These are phyloP conservation scores for Durusdinium trenchii DNA, from an alignment of 73 alveolate genomes.

Conservation along the genomic window DNA sequence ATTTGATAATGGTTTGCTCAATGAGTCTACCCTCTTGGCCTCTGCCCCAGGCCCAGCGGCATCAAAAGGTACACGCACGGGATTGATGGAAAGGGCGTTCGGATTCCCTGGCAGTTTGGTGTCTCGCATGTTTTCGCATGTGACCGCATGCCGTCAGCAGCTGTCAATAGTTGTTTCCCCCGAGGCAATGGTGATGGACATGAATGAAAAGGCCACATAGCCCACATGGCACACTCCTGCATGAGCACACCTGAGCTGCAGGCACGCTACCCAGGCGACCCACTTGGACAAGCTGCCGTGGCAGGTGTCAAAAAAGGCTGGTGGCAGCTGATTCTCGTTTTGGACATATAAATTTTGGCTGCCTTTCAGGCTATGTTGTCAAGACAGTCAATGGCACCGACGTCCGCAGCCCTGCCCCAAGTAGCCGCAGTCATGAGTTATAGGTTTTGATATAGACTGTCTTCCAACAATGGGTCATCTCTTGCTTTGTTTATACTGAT, in stretches of 20 bases:
- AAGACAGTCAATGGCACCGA: conserved; percentile 78
- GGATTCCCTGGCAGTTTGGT: background rate
- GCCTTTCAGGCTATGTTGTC: conserved; percentile 62
- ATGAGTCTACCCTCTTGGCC: background rate
- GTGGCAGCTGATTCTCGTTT: background rate
- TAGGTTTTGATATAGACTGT: too few relatives aligned
- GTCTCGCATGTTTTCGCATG: background rate
- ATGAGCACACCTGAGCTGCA: background rate
- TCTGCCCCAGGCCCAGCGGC: conserved; percentile 86
- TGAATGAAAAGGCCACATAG: conserved; percentile 79
- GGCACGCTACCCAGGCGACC: conserved; percentile 95
- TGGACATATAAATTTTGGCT: too few relatives aligned
- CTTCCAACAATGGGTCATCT: too few relatives aligned
- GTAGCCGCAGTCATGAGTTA: background rate
- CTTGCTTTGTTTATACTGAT: too few relatives aligned
- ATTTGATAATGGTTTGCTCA: background rate
- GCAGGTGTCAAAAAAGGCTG: conserved; percentile 91
- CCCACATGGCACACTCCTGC: background rate
- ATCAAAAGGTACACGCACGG: conserved; percentile 93
- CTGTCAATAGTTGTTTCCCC: background rate
- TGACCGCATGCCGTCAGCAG: background rate
- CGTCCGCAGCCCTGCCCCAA: conserved; percentile 66
- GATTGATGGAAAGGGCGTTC: conserved; percentile 81
- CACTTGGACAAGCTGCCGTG: conserved; percentile 93
- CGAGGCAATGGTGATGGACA: conserved; percentile 89